phyloP scores from a whole-genome alignment of 2,329 filamentous ascomycete species.

The Dactylellina drechsleri region DNA sequence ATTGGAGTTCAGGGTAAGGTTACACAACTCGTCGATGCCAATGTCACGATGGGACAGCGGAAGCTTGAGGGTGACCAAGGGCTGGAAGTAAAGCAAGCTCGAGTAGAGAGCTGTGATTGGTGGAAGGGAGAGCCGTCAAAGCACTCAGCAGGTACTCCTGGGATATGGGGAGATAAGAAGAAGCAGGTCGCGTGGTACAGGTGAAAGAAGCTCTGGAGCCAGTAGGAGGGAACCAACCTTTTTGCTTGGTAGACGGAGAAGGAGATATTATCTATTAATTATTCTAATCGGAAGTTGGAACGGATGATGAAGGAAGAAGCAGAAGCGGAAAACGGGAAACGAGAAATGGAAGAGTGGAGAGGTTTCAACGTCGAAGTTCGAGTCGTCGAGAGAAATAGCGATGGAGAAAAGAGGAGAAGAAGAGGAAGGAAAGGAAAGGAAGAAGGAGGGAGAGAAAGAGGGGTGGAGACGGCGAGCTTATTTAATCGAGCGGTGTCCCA shows the following conservation, averaged over 20 bases:
- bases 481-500: slow-evolving; percentile 11
- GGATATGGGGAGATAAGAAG: background rate
- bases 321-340: background rate
- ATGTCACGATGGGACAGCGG: no score
- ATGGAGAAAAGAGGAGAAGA: slow-evolving; percentile 1
- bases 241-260: slow-evolving; percentile 16
- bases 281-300: background rate
- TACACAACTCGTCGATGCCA: no score
- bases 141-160: background rate
- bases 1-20: no score
- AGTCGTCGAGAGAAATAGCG: slow-evolving; percentile 2
- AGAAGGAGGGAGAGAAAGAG: background rate
- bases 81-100: background rate
- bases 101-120: slow-evolving; percentile 4
- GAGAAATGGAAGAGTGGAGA: slow-evolving; percentile 47
- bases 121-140: background rate
- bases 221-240: slow-evolving; percentile 1
- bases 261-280: slow-evolving; percentile 4
- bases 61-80: no score
- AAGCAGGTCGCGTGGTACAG: slow-evolving; percentile 39
- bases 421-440: slow-evolving; percentile 13
- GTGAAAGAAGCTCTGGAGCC: background rate
- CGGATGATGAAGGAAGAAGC: slow-evolving; percentile 7
- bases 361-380: slow-evolving; percentile 11
- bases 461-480: slow-evolving; percentile 22